These are phyloP conservation scores for Silene latifolia DNA, from an alignment of 148 eudicot species.

Conservation along the genomic window DNA sequence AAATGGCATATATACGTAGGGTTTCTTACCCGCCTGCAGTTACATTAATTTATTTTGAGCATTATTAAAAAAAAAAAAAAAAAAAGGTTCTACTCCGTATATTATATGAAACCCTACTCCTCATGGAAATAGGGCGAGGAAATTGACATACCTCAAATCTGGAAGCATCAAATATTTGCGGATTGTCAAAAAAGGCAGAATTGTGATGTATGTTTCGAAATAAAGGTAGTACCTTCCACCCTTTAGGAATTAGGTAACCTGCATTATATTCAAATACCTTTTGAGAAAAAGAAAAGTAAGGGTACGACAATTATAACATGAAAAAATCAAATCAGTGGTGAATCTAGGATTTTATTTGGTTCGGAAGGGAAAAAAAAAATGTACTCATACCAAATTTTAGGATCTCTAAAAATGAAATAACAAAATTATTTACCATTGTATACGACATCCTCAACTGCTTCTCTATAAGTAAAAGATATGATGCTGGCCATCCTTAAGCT, in stretches of 20 bases:
- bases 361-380: too few relatives aligned
- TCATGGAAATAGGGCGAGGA: neutral
- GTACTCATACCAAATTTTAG: neutral
- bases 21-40: constrained; percentile 59
- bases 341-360: too few relatives aligned
- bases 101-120: neutral
- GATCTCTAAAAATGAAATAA: neutral
- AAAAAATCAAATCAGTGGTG: neutral
- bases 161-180: constrained; percentile 59
- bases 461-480: constrained; percentile 79
- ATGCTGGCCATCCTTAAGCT: constrained; percentile 89
- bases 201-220: constrained; percentile 91
- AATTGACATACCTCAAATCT: constrained; percentile 67
- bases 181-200: constrained; percentile 60
- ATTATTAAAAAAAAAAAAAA: too few relatives aligned
- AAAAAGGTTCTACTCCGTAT: too few relatives aligned
- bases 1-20: constrained; percentile 85
- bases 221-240: constrained; percentile 95
- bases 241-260: constrained; percentile 87
- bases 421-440: constrained; percentile 49
- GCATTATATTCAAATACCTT: constrained; percentile 13
- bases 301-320: too few relatives aligned
- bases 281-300: too few relatives aligned
- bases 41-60: neutral
- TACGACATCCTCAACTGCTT: constrained; percentile 76